phyloP scores from a whole-genome alignment of 1,284 basidiomycete species.

The Cutaneotrichosporon mucoides region DNA sequence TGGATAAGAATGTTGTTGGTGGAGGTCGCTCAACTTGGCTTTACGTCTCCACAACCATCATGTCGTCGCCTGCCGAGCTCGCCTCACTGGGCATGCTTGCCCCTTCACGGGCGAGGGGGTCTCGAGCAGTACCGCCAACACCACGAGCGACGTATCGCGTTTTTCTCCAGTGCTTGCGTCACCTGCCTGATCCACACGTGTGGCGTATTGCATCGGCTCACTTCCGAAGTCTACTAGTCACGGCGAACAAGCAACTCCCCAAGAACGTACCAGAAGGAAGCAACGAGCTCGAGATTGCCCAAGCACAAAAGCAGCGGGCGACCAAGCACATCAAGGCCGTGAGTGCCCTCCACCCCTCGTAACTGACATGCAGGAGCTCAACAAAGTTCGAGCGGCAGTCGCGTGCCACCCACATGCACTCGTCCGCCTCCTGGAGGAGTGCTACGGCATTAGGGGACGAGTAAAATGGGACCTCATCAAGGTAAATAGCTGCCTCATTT shows the following conservation, averaged over 20 bases:
- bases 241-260: background rate
- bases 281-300: background rate
- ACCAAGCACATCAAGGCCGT: background rate
- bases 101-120: background rate
- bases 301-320: background rate
- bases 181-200: constrained; percentile 40
- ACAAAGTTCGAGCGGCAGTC: constrained; percentile 31
- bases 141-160: constrained; percentile 29
- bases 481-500: constrained; percentile 14
- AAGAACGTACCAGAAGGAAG: background rate
- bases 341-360: background rate
- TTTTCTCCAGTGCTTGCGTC: constrained; percentile 30
- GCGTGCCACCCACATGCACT: constrained; percentile 41
- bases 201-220: constrained; percentile 30
- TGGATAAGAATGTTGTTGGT: background rate
- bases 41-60: background rate
- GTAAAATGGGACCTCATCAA: constrained; percentile 20
- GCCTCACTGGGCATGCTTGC: background rate
- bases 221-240: constrained; percentile 10
- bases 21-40: background rate
- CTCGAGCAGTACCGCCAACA: background rate
- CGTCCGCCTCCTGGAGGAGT: constrained; percentile 17
- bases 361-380: constrained; percentile 22
- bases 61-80: background rate
- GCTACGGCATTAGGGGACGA: constrained; percentile 1